These are phyloP conservation scores for Dothidotthia symphoricarpi DNA, from an alignment of 2,329 filamentous ascomycete genomes.

Conservation along the genomic window DNA sequence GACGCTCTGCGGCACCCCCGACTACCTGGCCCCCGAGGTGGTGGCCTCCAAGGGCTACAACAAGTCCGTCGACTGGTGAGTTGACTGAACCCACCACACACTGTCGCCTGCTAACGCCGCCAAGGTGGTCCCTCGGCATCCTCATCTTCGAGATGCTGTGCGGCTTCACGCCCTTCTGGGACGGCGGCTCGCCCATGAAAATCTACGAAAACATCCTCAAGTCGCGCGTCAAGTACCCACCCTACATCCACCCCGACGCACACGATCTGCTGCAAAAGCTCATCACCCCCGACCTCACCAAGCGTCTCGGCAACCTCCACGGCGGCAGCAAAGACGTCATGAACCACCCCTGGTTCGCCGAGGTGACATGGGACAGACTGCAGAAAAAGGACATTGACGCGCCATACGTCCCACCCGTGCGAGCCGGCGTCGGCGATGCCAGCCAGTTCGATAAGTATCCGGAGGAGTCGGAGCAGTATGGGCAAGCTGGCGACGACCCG, in stretches of 20 bases:
- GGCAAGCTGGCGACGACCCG: conserved; percentile 75
- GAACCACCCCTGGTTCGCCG: conserved; percentile 91
- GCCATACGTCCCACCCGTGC: conserved; percentile 93
- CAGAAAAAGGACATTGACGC: conserved; percentile 97
- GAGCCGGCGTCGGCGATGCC: conserved; percentile 88
- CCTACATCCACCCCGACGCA: conserved; percentile 91
- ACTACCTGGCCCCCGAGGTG: conserved; percentile 95
- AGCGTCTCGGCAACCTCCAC: conserved; percentile 90
- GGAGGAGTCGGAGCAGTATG: conserved; percentile 93
- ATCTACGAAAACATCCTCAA: conserved; percentile 99
- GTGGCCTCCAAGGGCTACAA: conserved; percentile 99
- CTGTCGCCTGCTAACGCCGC: conserved; percentile 4
- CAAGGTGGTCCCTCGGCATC: conserved; percentile 96
- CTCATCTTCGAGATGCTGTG: conserved; percentile 99
- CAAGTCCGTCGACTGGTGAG: conserved; percentile 97
- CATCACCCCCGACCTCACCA: conserved; percentile 92
- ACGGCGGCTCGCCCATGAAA: conserved; percentile 95
- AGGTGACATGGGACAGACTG: conserved; percentile 96
- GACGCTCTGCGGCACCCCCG: conserved; percentile 96
- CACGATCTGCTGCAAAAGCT: conserved; percentile 88
- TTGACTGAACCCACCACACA: conserved; percentile 13
- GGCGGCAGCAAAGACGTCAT: conserved; percentile 90
- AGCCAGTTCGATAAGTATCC: conserved; percentile 98
- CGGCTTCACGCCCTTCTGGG: conserved; percentile 98
- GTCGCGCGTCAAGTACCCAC: conserved; percentile 92